phyloP scores from a whole-genome alignment of 805 yeast genomes.

The Myxozyma udenii region DNA sequence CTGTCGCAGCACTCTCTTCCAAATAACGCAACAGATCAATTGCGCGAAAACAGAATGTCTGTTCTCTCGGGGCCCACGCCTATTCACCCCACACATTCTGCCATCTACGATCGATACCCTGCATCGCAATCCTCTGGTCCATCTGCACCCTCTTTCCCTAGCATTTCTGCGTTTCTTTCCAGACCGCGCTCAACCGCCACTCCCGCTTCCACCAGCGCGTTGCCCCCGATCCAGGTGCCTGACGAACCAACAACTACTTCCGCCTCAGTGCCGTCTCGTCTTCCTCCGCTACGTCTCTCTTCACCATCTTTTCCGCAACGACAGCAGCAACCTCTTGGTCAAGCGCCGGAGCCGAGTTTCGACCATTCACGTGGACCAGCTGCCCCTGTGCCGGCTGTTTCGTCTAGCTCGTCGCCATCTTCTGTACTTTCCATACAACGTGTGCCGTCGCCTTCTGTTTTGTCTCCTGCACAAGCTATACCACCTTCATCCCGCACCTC shows the following conservation, averaged over 20 bases:
- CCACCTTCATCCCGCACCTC: constrained; percentile 12
- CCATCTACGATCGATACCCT: neutral
- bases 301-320: neutral
- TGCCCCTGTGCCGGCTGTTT: too few relatives aligned
- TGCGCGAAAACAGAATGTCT: too few relatives aligned
- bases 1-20: too few relatives aligned
- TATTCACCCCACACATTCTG: neutral
- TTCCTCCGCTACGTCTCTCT: neutral
- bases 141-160: neutral
- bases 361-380: neutral
- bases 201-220: too few relatives aligned
- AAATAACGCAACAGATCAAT: too few relatives aligned
- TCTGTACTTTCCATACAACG: neutral
- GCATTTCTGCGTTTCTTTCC: neutral
- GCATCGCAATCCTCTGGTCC: neutral
- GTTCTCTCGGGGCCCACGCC: too few relatives aligned
- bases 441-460: neutral
- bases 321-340: neutral
- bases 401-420: too few relatives aligned
- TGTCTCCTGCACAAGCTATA: constrained; percentile 14
- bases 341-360: neutral
- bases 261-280: too few relatives aligned
- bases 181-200: too few relatives aligned
- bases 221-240: too few relatives aligned
- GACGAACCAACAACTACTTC: too few relatives aligned